Evolutionary conservation across 176 grass and related monocot genomes (phyloP), one percentile per base, ranked within the genome.

Genomic region (Hsuehochloa calcarea): DNA sequence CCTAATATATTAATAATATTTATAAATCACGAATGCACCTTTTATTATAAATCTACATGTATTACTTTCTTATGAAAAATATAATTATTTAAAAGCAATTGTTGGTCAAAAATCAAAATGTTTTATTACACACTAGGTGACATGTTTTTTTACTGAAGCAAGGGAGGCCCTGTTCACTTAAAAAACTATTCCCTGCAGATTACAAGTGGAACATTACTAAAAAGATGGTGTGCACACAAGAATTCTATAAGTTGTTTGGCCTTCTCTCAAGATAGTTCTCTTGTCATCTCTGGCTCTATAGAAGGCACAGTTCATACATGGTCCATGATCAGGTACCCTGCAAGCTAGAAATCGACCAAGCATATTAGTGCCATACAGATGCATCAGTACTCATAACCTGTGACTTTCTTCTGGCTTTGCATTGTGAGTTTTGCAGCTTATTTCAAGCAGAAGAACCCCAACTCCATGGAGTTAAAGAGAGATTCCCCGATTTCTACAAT

Each of bases 251-350:
- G 67, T 40, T 89, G 69, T 55, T 46, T 89, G 73, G 69, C 67
- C 47, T 84, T 84, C 54, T 80, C 75, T 14, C 87, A 79, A 23
- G 87, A 89, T 26, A 78, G 68, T 27, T 80, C 87, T 27, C 58
- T 89, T 38, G n/a, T 88, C 54, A 65, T 88, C 26, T 79, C 72
- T 45, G 87, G 74, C 34, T 88, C 87, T 65, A 55, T 72, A 50
- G 74, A 79, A 31, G 87, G 87, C 23, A 74, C 23, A 3, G 59
- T 89, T 22, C 64, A 70, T 74, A 59, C 72, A 11, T 89, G 81
- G 81, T 74, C 81, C 45, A 84, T 89, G 81, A 74, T 89, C 43
- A 89, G 71, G 86, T 87, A 70, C 19, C 13, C 17, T 14, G 6
- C 3, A 41, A 41, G 5, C 31, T n/a, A 66, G 2, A 15, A 29